Conservation (phyloP, 2,329 filamentous ascomycete species). For the Colletotrichum melonis region DNA sequence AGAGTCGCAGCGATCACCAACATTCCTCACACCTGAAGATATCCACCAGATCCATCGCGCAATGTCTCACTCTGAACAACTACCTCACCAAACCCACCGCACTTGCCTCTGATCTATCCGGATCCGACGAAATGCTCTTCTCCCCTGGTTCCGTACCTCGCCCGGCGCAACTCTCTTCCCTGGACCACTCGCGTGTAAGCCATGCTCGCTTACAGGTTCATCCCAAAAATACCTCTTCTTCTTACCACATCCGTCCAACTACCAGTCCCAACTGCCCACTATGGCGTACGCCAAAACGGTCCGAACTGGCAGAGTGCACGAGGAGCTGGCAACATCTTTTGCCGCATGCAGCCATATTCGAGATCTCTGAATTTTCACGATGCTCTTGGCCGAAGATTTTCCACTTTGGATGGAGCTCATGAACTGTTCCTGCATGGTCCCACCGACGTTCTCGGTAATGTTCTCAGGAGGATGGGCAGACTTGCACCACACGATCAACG, state of each 20-base stretch:
- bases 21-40: background rate
- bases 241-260: background rate
- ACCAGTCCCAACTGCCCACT: background rate
- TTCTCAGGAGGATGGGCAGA: background rate
- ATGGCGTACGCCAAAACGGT: slow-evolving; percentile 2
- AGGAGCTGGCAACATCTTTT: background rate
- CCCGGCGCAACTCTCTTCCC: background rate
- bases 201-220: background rate
- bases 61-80: background rate
- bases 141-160: background rate
- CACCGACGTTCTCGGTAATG: background rate
- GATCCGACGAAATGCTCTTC: background rate
- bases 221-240: background rate
- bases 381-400: background rate
- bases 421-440: too few relatives aligned
- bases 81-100: background rate
- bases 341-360: background rate
- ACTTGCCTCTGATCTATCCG: background rate
- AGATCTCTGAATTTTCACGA: background rate
- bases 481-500: background rate
- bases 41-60: background rate
- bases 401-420: background rate
- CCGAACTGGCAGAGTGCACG: background rate
- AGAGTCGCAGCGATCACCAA: background rate
- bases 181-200: background rate